A percentile compares a stretch with the other conserved stretches of the same genome.
Evolutionary conservation across 495 filamentous ascomycete species (phyloP).

Genomic region (Talaromyces adpressus): DNA sequence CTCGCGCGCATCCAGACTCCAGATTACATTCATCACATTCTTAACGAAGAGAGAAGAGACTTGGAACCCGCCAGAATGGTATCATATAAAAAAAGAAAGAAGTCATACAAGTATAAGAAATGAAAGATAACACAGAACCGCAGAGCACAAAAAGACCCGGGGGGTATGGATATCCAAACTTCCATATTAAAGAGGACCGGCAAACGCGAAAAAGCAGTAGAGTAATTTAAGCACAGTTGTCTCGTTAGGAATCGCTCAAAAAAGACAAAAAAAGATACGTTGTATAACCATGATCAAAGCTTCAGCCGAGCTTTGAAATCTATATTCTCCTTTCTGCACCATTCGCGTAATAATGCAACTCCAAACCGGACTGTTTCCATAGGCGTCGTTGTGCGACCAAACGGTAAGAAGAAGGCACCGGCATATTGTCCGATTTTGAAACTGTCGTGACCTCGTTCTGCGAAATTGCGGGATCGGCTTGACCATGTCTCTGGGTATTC

Average conservation of each 20-base stretch:
- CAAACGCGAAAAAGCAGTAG: slow-evolving; percentile 4
- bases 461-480: slow-evolving; percentile 27
- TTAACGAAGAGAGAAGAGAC: not conserved
- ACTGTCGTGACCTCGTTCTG: slow-evolving; percentile 25
- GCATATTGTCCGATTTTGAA: slow-evolving; percentile 34
- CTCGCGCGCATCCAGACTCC: not conserved
- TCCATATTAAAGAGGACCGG: not conserved
- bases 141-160: slow-evolving; percentile 1
- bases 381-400: slow-evolving; percentile 31
- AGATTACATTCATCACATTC: not conserved
- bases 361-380: slow-evolving; percentile 43
- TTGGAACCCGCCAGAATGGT: slow-evolving; percentile 25
- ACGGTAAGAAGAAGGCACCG: slow-evolving; percentile 35
- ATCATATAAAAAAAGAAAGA: slow-evolving; percentile 22
- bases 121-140: not conserved
- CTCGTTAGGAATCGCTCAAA: not conserved
- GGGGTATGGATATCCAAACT: slow-evolving; percentile 1
- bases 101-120: not conserved
- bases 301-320: slow-evolving; percentile 27
- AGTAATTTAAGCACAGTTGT: slow-evolving; percentile 1
- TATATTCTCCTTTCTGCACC: slow-evolving; percentile 36
- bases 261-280: not conserved
- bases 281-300: slow-evolving; percentile 15
- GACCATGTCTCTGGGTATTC: slow-evolving; percentile 44
- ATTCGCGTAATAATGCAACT: slow-evolving; percentile 37